A percentile compares a stretch with the other conserved stretches of the same genome.
Conservation (phyloP, 108 stramenopile genomes). For the Cyclostephanos invisitatus region DNA sequence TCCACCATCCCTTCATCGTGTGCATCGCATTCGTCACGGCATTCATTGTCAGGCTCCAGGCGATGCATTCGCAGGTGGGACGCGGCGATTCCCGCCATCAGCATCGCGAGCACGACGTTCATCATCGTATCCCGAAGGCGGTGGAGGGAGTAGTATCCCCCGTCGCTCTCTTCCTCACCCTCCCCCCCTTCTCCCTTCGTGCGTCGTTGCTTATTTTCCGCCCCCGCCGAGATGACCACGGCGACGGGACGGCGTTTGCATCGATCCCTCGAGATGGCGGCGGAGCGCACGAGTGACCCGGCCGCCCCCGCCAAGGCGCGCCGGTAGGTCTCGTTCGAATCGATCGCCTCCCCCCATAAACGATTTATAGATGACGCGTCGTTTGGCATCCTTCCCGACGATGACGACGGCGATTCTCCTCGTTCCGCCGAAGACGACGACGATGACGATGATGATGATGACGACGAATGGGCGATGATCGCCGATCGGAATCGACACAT, state of each 20-base stretch:
- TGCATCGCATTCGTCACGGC: neutral
- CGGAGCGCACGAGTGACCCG: conserved; percentile 20
- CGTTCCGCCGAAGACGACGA: neutral
- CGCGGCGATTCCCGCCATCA: conserved; percentile 40
- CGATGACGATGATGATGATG: neutral
- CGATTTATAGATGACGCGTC: neutral
- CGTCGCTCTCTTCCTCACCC: neutral
- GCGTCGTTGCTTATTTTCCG: neutral
- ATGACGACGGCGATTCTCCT: neutral
- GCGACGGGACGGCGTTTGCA: neutral
- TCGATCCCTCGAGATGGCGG: neutral
- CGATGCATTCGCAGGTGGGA: conserved; percentile 36
- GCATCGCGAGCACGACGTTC: conserved; percentile 29
- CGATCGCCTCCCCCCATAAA: conserved; percentile 29
- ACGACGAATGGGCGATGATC: neutral
- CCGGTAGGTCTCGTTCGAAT: conserved; percentile 29
- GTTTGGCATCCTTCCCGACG: too few relatives aligned
- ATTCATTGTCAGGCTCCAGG: neutral
- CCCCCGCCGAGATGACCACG: neutral
- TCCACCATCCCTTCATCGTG: too few relatives aligned
- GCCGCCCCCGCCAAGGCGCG: conserved; percentile 29
- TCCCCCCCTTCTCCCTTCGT: neutral
- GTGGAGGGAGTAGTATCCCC: neutral
- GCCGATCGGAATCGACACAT: conserved; percentile 50
- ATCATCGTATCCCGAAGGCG: conserved; percentile 31